Conservation (phyloP, 2,329 filamentous ascomycete genomes). For the Massarina eburnea region DNA sequence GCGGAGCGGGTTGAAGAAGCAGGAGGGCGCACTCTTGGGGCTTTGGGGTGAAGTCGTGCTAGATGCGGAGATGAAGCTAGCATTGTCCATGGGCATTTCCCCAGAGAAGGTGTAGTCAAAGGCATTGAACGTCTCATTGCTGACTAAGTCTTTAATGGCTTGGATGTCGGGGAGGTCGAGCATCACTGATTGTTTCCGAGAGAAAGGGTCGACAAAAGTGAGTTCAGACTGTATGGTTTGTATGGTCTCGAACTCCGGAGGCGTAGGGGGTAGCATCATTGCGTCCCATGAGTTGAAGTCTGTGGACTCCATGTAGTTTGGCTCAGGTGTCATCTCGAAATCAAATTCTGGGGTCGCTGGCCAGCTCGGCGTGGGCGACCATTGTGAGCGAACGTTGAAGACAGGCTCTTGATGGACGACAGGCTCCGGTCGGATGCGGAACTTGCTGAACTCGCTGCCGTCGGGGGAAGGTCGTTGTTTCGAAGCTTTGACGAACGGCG, state of each 20-base stretch:
- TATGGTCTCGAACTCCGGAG: conserved; percentile 8
- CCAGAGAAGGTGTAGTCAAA: conserved; percentile 23
- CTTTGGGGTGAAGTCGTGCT: conserved; percentile 20
- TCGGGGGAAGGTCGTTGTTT: conserved; percentile 34
- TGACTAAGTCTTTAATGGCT: conserved; percentile 28
- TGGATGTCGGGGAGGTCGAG: conserved; percentile 28
- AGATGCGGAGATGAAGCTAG: conserved; percentile 15
- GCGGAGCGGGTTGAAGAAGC: conserved; percentile 17
- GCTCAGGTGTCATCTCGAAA: conserved; percentile 31
- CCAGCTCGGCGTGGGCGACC: conserved; percentile 30
- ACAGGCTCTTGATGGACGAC: conserved; percentile 12
- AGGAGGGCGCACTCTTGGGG: conserved; percentile 13
- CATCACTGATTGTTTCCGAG: conserved; percentile 26
- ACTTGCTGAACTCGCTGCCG: conserved; percentile 31
- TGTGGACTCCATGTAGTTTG: conserved; percentile 22
- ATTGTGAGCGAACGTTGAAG: conserved; percentile 19
- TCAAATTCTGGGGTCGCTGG: conserved; percentile 28
- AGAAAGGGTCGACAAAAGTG: conserved; percentile 30
- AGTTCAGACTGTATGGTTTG: conserved; percentile 24
- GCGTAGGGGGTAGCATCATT: conserved; percentile 11
- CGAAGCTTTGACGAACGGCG: conserved; percentile 30
- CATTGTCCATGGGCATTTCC: conserved; percentile 15
- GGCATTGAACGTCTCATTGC: conserved; percentile 23
- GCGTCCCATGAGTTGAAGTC: conserved; percentile 28
- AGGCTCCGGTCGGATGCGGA: conserved; percentile 26